Base-by-base conservation (phyloP, 176 grass and related monocot species). In the Phragmites australis region DNA sequence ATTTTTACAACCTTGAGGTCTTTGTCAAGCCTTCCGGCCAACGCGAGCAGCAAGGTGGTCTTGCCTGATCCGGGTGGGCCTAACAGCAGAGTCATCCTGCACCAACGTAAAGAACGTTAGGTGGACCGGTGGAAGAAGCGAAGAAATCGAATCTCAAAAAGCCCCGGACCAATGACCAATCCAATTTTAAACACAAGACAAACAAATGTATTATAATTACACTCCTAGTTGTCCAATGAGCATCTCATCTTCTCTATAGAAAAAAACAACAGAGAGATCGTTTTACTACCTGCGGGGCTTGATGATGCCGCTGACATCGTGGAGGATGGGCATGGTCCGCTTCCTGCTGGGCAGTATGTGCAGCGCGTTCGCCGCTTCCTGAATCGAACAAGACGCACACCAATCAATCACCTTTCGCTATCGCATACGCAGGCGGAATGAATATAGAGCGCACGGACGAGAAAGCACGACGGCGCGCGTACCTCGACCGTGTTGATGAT, bases 1-100 rank as follows among this genome's bases (percentile, higher is more conserved):
- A 51, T 46, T 31, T 84, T 49, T 19, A 60, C 18, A 82, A 97
- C 90, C 90, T 91, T 93, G 18, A 98, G 87, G 74, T 87, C 88
- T 23, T 87, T 89, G 32, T 81, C 86, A 44, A 94, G 86, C 60
- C 89, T 93, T 88, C 96, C 90, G 16, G 96, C 92, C 78, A 98
- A 83, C 14, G 92, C 92, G 34, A 94, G 83, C 86, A 98, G 72
- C 48, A 98, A 77, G 18, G 90, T 98, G 40, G 96, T 98, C 88
- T 98, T 98, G 12, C 96, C 96, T 4, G 96, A 98, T 9, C 90
- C 96, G 1, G 96, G 96, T 5, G 96, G 96, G 4, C 96, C 96
- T 87, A 98, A 72, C 34, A 98, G 84, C 53, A 98, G 84, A 50
- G 96, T 93, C 96, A 98, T 89, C 88, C 96, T 98, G 73, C 27